Evolutionary conservation across 345 rosid species (phyloP), one percentile per base, ranked within the genome.

Genomic region (Dipteronia sinensis): DNA sequence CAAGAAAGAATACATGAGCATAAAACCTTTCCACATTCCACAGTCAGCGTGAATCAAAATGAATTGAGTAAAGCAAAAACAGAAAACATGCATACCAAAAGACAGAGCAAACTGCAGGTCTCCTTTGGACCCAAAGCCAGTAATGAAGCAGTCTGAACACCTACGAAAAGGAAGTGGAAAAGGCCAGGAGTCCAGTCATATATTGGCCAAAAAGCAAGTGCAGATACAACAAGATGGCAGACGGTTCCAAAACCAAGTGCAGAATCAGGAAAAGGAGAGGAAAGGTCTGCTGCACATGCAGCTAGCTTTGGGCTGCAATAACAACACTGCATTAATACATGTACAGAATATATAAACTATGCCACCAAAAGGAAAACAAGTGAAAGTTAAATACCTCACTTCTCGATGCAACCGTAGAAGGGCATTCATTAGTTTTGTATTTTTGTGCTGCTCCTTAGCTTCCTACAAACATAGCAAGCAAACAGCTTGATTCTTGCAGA

Each of bases 151-250:
- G 89, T 87, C 84, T 92, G 94, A 81, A 92, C 94, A 83, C 88
- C 87, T 5, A 89, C 82, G 67, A 96, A 90, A 77, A 96, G 90
- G 49, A 97, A 87, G 85, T 87, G 92, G 83, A 96, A 94, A 82
- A 96, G 97, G 67, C 97, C 94, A 59, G 99, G 99, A 82, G 91
- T 81, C 99, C 99, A 96, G 68, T 94, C 97, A 90, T 86, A 85
- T 34, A 92, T 87, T 25, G 99, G 97, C 99, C 99, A 96, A 85
- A 86, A 94, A 76, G 93, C 87, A 86, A 96, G 97, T 47, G 98
- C 93, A 23, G 99, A 94, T 76, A 91, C 98, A 61, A 86, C 68
- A 79, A 96, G 97, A 86, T 94, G 99, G 88, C 97, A 94, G 64
- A 94, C 92, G 81, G 97, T 93, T 87, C 95, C 98, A 78, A 91